Evolutionary conservation across 768 basidiomycete species (phyloP), one percentile per base, ranked within the genome.

Genomic region (Lactarius sanguifluus): DNA sequence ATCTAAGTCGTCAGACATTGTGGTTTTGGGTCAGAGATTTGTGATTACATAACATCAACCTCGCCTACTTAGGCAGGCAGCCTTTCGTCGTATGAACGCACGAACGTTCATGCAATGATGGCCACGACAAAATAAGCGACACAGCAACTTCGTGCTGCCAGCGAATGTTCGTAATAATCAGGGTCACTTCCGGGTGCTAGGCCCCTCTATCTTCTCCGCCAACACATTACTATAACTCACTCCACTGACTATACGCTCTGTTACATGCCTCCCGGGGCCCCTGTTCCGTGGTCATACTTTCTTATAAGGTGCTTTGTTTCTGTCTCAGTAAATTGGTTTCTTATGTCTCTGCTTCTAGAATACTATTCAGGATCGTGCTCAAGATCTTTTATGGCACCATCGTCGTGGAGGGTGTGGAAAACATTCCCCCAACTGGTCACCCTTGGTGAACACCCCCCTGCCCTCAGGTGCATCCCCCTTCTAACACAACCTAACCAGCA

Each of bases 371-470:
- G 70, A 88, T 94, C 70, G 92, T 94, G 2, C 86, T 96, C 72
- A 91, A 91, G 74, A 91, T 94, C 68, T 96, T 96, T 78, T 96
- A 96, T 75, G 91, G 91, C 1, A 85, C 88, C 12, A 93, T 96
- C 64, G 90, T 95, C 30, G 83, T 96, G 18, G 92, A 96, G 75
- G 90, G 91, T 73, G 79, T 80, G 4, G 79, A 92, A 56, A 77
- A 85, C 59, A 85, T 96, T 59, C 91, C 92, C 25, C 76, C 80
- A 71, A 87, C 83, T 13, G 94, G 93, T 3, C 77, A 80, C 62
- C 90, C 94, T 71, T 92, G 90, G 92, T 91, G 70, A 70, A 79
- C 61, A 66, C 32, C 15, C 61, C 41, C 45, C 54, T 50, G 54
- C 62, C 23, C 25, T 28, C 25, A 25, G 50, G 36, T 10, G n/a